Percentiles rank a stretch among this genome's conserved stretches.
Conservation (phyloP, 441 rosid species). For the Eutrema salsugineum region DNA sequence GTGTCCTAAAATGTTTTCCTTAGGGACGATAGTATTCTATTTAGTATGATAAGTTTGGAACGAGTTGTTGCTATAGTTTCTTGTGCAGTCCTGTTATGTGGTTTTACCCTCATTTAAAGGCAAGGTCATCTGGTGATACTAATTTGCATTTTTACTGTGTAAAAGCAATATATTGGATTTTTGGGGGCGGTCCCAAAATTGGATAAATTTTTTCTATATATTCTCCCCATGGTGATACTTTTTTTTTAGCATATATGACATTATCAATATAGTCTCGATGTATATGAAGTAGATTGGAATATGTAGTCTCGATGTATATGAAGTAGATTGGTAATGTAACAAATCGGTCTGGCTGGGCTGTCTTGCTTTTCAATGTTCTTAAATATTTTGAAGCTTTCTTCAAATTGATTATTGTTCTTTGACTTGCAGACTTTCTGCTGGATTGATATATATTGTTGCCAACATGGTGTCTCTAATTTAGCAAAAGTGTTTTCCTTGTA, state of each 20-base stretch:
- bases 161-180: background rate
- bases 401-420: constrained; percentile 7
- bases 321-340: constrained; percentile 8
- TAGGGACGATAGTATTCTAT: background rate
- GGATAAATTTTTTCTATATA: background rate
- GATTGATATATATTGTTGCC: background rate
- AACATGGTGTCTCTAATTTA: background rate
- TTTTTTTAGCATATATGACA: background rate
- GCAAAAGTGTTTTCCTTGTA: background rate
- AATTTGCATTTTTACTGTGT: background rate
- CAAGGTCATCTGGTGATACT: constrained; percentile 1
- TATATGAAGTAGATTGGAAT: constrained; percentile 1
- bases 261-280: background rate
- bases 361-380: background rate
- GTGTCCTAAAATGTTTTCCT: constrained; percentile 13
- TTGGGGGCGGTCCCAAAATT: background rate
- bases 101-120: constrained; percentile 1
- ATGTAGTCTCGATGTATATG: background rate
- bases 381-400: constrained; percentile 3
- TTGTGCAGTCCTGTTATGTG: constrained; percentile 5
- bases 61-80: background rate
- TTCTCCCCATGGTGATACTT: constrained; percentile 2
- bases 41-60: constrained; percentile 4
- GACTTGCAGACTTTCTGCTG: background rate
- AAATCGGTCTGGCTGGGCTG: background rate